phyloP scores from a whole-genome alignment of 2,329 filamentous ascomycete species.

The Fusarium musae region DNA sequence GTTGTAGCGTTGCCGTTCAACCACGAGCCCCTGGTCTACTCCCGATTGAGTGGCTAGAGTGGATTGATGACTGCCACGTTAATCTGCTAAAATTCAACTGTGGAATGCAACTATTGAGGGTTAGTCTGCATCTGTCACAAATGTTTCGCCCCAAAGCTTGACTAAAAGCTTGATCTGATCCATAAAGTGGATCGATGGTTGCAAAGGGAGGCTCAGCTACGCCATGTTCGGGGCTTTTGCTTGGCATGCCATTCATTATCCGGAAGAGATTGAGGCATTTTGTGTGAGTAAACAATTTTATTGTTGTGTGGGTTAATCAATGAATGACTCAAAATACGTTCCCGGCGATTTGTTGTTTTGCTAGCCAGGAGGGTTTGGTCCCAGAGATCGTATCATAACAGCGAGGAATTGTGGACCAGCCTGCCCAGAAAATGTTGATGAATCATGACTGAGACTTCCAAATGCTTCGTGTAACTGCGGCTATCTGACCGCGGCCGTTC shows the following conservation, averaged over 20 bases:
- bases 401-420: too few species aligned
- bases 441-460: neutral
- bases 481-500: neutral
- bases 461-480: neutral
- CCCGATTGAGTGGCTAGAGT: neutral
- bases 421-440: neutral
- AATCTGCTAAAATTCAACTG: neutral
- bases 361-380: rapidly evolving
- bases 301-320: neutral
- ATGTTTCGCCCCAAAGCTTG: neutral
- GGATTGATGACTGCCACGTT: neutral
- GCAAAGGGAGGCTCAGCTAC: neutral
- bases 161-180: neutral
- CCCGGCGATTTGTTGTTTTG: neutral
- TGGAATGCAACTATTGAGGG: neutral
- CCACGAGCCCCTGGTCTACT: neutral
- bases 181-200: neutral
- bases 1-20: neutral
- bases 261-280: neutral
- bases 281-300: neutral
- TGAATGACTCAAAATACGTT: neutral
- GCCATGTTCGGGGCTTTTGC: neutral
- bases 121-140: neutral
- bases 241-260: neutral
- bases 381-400: too few species aligned